phyloP scores from a whole-genome alignment of 768 basidiomycete species.

The Auricularia heimuer region DNA sequence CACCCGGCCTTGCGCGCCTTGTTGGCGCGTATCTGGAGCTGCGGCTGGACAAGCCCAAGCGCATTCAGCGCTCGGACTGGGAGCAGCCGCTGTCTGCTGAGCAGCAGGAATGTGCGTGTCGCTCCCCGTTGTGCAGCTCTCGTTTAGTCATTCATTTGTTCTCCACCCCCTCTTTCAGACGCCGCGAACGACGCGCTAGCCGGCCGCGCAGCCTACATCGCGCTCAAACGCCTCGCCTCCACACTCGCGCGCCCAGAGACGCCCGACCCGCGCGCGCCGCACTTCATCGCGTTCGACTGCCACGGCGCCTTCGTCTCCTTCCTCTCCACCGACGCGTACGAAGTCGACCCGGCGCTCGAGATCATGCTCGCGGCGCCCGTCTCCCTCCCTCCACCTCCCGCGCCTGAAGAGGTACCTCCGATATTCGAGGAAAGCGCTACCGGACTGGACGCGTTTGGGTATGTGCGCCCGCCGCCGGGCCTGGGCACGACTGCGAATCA shows the following conservation, averaged over 20 bases:
- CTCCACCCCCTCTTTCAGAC: conserved; percentile 29
- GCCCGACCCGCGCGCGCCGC: not conserved
- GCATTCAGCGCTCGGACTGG: conserved; percentile 60
- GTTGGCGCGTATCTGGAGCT: conserved; percentile 50
- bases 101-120: conserved; percentile 53
- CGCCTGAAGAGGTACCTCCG: too few species aligned
- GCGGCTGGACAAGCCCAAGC: conserved; percentile 44
- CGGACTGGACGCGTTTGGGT: too few species aligned
- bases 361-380: too few species aligned
- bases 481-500: too few species aligned
- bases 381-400: too few species aligned
- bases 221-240: conserved; percentile 29
- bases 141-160: not conserved
- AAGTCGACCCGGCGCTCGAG: too few species aligned
- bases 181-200: conserved; percentile 66
- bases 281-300: not conserved
- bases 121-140: not conserved
- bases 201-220: conserved; percentile 43
- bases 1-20: conserved; percentile 47
- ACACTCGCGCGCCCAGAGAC: not conserved
- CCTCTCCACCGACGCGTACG: not conserved
- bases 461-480: too few species aligned
- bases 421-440: too few species aligned
- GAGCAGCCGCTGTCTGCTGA: conserved; percentile 33
- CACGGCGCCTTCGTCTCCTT: not conserved